These are phyloP conservation scores for Sporisorium iseilematis-ciliati DNA, from an alignment of 1,284 basidiomycete species.

Conservation along the genomic window DNA sequence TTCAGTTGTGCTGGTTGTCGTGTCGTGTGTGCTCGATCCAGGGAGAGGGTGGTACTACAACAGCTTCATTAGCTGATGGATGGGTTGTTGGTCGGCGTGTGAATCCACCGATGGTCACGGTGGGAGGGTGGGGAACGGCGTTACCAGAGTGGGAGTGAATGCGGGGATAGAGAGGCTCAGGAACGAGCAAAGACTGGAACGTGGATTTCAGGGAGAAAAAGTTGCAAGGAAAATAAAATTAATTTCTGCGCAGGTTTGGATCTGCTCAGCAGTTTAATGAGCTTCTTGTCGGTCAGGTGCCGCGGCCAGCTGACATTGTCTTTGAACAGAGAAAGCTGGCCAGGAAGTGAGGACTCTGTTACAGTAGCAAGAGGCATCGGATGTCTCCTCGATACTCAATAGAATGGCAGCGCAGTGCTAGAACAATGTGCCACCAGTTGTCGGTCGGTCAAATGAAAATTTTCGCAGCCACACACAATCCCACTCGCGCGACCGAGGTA, in stretches of 20 bases:
- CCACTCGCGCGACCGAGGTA: conserved; percentile 17
- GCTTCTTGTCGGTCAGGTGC: background rate
- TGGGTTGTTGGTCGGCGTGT: conserved; percentile 1
- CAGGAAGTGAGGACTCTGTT: background rate
- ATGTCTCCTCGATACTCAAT: background rate
- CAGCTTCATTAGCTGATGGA: background rate
- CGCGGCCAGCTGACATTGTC: conserved; percentile 4
- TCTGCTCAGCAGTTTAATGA: too few species aligned
- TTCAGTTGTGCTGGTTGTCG: background rate
- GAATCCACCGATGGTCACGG: conserved; percentile 10
- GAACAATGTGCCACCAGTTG: background rate
- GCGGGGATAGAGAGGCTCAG: conserved; percentile 7
- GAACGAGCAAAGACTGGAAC: conserved; percentile 11
- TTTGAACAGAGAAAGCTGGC: background rate
- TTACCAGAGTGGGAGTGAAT: background rate
- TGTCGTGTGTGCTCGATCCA: too few species aligned
- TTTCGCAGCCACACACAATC: conserved; percentile 3
- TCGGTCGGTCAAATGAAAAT: conserved; percentile 5
- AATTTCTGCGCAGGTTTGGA: too few species aligned
- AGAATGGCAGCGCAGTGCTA: background rate
- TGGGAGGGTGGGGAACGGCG: conserved; percentile 9
- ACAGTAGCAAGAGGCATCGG: background rate
- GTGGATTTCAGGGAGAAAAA: background rate
- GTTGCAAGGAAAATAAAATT: background rate
- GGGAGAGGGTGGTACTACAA: background rate